A percentile compares a stretch with the other conserved stretches of the same genome.
phyloP scores from a whole-genome alignment of 345 rosid species.

The Ailanthus altissimus region DNA sequence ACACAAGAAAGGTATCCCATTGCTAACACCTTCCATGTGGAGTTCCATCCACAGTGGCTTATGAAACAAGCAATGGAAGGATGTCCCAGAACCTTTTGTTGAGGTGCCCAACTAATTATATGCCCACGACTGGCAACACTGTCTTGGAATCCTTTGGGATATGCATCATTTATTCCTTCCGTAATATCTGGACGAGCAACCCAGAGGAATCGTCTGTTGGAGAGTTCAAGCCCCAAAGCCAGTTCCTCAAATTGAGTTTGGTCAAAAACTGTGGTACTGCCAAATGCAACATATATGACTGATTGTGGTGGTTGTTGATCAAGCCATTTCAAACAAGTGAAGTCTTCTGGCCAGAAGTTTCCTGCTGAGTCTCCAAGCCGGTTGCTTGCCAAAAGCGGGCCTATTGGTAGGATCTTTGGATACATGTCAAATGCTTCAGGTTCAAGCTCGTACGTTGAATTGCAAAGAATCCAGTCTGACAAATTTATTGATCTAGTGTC shows the following conservation, averaged over 20 bases:
- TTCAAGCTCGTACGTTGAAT: constrained; percentile 37
- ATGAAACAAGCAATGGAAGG: constrained; percentile 42
- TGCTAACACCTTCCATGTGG: constrained; percentile 54
- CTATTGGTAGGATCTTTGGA: constrained; percentile 28
- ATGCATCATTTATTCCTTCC: constrained; percentile 8
- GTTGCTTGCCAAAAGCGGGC: constrained; percentile 26
- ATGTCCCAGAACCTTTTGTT: constrained; percentile 31
- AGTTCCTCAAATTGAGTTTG: constrained; percentile 31
- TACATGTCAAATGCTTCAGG: constrained; percentile 19
- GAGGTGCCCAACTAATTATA: constrained; percentile 47
- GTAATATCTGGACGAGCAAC: constrained; percentile 14
- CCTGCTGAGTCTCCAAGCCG: constrained; percentile 20
- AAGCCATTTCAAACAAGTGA: constrained; percentile 37
- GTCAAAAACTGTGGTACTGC: constrained; percentile 31
- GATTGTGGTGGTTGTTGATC: constrained; percentile 33
- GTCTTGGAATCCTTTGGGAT: not conserved
- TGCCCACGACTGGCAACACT: constrained; percentile 1
- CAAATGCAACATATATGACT: constrained; percentile 45
- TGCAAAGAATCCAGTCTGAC: constrained; percentile 17
- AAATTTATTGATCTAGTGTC: too few relatives aligned
- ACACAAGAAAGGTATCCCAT: constrained; percentile 55
- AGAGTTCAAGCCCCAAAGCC: constrained; percentile 37
- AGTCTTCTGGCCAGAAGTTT: constrained; percentile 36
- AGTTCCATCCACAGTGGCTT: constrained; percentile 71
- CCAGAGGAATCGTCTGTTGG: constrained; percentile 19